A percentile compares a stretch with the other conserved stretches of the same genome.
Conservation (phyloP, 305 asterid genomes). For the Andrographis paniculata region DNA sequence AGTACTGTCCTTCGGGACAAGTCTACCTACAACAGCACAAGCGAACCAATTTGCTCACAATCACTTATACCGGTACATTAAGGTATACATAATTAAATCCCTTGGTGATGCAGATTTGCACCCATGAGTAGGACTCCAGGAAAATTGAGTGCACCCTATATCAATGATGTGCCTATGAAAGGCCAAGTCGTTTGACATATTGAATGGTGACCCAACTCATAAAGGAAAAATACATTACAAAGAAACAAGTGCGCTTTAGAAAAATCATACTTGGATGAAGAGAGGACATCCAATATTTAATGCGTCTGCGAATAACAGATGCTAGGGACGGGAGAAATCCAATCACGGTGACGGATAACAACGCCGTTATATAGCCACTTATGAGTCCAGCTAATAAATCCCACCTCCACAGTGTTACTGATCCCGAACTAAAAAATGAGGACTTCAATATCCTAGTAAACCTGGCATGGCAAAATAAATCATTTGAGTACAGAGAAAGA, state of each 20-base stretch:
- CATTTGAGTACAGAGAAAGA: slow-evolving; percentile 1
- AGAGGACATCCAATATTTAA: slow-evolving; percentile 21
- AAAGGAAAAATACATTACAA: slow-evolving; percentile 56
- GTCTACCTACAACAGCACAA: slow-evolving; percentile 15
- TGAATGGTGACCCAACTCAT: slow-evolving; percentile 76
- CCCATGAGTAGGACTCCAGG: slow-evolving; percentile 22
- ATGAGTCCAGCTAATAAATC: slow-evolving; percentile 49
- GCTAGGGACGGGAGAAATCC: slow-evolving; percentile 34
- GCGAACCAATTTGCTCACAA: slow-evolving; percentile 11
- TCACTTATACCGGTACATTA: slow-evolving; percentile 25
- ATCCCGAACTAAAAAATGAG: slow-evolving; percentile 27
- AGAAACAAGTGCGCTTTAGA: slow-evolving; percentile 53
- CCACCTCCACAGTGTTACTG: slow-evolving; percentile 58
- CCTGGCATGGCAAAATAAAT: slow-evolving; percentile 34
- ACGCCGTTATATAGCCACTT: slow-evolving; percentile 51
- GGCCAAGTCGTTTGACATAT: slow-evolving; percentile 52
- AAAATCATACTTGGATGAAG: slow-evolving; percentile 21
- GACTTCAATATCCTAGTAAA: slow-evolving; percentile 51
- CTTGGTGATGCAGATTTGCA: slow-evolving; percentile 8
- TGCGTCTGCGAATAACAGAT: slow-evolving; percentile 25
- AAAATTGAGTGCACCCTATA: slow-evolving; percentile 30
- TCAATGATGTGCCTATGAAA: slow-evolving; percentile 27
- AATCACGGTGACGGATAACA: slow-evolving; percentile 36
- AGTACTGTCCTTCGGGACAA: not conserved
- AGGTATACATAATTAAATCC: slow-evolving; percentile 28